Base-by-base conservation (phyloP, 2,329 filamentous ascomycete genomes). In the Sporothrix mexicana region DNA sequence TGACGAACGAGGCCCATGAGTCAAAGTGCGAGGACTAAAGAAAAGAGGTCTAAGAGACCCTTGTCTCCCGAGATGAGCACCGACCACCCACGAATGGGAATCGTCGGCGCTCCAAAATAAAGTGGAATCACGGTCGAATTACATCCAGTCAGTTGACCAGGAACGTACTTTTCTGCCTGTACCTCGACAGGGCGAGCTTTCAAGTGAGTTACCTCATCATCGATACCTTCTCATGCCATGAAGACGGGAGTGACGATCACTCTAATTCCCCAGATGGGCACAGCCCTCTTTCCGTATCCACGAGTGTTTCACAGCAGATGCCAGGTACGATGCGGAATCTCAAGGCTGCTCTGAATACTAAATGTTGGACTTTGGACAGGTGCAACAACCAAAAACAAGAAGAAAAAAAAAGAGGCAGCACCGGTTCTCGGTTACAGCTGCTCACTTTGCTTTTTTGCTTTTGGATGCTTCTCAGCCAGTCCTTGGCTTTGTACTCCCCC, bases 261-360 rank as follows among this genome's bases (percentile, higher is more conserved):
- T 45, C 17, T 47, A n/a, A 43, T 64, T 64, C 61, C 61, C 61
- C 61, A 64, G 61, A 47, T 64, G 23, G 30, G 41, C 61, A 64
- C 20, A 25, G 61, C 61, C 61, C 61, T 64, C 61, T 47, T 25
- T 6, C 20, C 23, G 61, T 64, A 9, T 25, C 61, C 41, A 64
- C 61, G 61, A 45, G 61, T 64, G 61, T 64, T 64, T 64, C 61
- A 64, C 61, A 47, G n/a, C 61, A 47, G 61, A 47, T 64, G 61
- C 61, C 61, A 45, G 61, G 61, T 12, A 64, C 61, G 61, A 47
- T 47, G 41, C n/a, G 61, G 36, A 64, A 64, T 64, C 20, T 64
- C 61, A 47, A 64, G 61, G 41, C 61, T 64, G 61, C 61, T 64
- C n/a, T 20, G 41, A 64, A 64, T 23, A 64, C 61, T 12, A n/a